Evolutionary conservation across 208 protist genomes (phyloP).

Genomic region (Borovskyia barvae): DNA sequence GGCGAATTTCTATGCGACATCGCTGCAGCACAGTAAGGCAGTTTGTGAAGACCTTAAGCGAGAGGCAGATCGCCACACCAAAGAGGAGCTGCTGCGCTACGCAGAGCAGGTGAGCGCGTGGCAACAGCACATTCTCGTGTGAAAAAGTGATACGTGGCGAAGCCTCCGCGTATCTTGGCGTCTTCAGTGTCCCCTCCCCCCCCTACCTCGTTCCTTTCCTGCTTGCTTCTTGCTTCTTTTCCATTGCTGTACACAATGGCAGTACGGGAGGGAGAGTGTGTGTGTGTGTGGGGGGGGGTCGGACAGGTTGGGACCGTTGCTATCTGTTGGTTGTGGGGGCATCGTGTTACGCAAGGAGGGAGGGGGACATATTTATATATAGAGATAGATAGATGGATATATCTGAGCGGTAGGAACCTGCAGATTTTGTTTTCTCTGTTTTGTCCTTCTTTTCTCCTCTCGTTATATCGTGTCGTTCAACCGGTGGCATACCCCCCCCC

Average conservation of each 20-base stretch:
- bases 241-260: neutral
- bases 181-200: no score
- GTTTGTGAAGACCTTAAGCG: constrained; percentile 65
- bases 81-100: constrained; percentile 65
- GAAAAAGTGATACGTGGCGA: no score
- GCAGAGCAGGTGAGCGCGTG: constrained; percentile 68
- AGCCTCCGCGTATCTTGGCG: no score
- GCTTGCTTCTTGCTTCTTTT: neutral
- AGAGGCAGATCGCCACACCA: constrained; percentile 55
- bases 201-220: neutral
- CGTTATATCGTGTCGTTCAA: neutral
- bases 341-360: no score
- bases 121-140: constrained; percentile 67
- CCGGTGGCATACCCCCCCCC: neutral
- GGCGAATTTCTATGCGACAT: constrained; percentile 61
- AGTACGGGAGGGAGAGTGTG: constrained; percentile 3
- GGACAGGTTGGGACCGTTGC: no score
- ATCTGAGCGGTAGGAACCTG: neutral
- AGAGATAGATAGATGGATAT: no score
- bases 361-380: no score
- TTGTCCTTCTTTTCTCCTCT: constrained; percentile 12
- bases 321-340: no score
- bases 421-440: constrained; percentile 14
- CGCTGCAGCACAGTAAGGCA: constrained; percentile 61
- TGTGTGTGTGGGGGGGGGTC: no score